Percentiles rank a stretch among this genome's conserved stretches.
Evolutionary conservation across 179 eudicot genomes (phyloP).

Genomic region (Actinidia chinensis): DNA sequence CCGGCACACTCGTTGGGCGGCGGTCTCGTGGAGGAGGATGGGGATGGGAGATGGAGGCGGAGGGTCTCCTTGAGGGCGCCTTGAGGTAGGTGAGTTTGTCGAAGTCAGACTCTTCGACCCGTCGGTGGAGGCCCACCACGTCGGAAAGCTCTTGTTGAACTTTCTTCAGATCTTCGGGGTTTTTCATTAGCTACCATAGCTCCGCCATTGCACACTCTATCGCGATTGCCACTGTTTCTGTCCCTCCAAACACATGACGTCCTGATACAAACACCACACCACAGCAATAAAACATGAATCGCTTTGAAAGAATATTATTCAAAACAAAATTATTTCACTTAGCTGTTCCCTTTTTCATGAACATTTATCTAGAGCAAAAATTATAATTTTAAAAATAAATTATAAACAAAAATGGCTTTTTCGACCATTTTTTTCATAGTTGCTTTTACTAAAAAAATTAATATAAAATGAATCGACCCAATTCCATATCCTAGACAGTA

Average conservation of each 20-base stretch:
- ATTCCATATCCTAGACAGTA: no score
- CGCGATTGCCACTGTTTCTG: conserved; percentile 72
- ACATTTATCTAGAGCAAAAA: no score
- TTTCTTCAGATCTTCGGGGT: conserved; percentile 48
- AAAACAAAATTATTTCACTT: no score
- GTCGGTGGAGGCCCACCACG: conserved; percentile 45
- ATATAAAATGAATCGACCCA: no score
- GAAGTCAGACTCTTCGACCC: conserved; percentile 57
- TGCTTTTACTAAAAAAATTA: no score
- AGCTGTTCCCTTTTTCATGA: no score
- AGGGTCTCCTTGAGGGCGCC: conserved; percentile 59
- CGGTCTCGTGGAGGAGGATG: conserved; percentile 58
- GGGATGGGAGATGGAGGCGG: conserved; percentile 75
- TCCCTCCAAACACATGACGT: conserved; percentile 77
- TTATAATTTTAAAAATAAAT: no score
- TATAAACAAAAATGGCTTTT: no score
- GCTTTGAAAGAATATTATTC: no score
- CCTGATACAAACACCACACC: conserved; percentile 33
- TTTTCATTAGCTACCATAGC: conserved; percentile 45
- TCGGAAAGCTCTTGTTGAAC: conserved; percentile 56
- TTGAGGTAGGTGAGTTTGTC: conserved; percentile 56
- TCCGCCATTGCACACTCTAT: conserved; percentile 73
- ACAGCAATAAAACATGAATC: background rate
- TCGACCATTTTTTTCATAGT: no score
- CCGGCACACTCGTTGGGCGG: conserved; percentile 45